Base-by-base conservation (phyloP, 2,329 filamentous ascomycete genomes). In the Gremmenia infestans region DNA sequence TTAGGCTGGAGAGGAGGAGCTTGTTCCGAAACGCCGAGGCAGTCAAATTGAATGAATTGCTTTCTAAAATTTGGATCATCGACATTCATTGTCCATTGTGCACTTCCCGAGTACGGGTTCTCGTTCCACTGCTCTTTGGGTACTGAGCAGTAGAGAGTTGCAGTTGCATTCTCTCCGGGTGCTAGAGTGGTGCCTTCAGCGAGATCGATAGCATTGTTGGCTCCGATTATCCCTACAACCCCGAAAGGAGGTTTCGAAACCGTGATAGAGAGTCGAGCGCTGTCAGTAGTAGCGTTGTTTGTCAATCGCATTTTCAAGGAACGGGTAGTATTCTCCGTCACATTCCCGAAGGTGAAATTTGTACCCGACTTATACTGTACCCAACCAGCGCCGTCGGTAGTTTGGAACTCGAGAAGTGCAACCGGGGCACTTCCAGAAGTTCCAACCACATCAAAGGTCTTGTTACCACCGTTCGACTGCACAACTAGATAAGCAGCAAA, bases 231-330 rank as follows among this genome's bases (percentile, higher is more conserved):
- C 2, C 80, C 78, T n/a, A 70, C 62, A 2, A 81, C 72, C 14
- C 80, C 81, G 52, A 80, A 83, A 0, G 82, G 82, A 4, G 81
- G 80, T 64, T 85, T 85, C 0, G 81, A 85, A 2, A 85, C 80
- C 0, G 81, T 83, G 14, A 84, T 68, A 0, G 77, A 80, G 1
- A 84, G 72, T 1, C 76, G 72, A 19, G 75, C 73, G 50, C 78
- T 76, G 56, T 78, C 77, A 1, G 74, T 68, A 1, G 74, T 74
- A 8, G 76, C 79, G 61, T 83, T 83, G 63, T 84, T 85, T 37
- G 76, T 81, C 23, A 84, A 65, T 0, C 81, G 75, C 67, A 85
- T 72, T 51, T 74, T 75, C 3, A 82, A 72, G 4, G 72, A 73
- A 0, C 69, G 71, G 0, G 75, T 76, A 0, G 71, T 75, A 39